Percentiles rank a stretch among this genome's conserved stretches.
Evolutionary conservation across 306 rosid species (phyloP).

Genomic region (Elaeagnus macrophylla): DNA sequence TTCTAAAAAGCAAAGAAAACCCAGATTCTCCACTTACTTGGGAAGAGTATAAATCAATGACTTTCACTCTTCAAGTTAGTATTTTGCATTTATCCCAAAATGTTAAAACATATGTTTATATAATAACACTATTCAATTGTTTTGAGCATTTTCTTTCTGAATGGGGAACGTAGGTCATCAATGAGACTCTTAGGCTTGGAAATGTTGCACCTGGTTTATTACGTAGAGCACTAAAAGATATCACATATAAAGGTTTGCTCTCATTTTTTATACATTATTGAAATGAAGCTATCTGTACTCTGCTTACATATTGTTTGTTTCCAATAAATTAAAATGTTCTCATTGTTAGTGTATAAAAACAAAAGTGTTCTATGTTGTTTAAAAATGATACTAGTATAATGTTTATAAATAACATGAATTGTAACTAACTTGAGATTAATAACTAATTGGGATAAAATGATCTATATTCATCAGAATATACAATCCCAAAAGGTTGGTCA

Average conservation of each 20-base stretch:
- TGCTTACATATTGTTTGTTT: no score
- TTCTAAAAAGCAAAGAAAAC: constrained; percentile 24
- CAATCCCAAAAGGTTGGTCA: constrained; percentile 35
- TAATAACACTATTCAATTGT: not conserved
- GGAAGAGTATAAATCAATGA: constrained; percentile 41
- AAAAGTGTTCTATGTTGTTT: no score
- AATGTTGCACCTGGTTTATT: constrained; percentile 25
- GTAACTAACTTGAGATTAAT: no score
- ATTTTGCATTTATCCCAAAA: no score
- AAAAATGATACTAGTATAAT: no score
- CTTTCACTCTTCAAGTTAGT: constrained; percentile 29
- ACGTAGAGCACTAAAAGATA: constrained; percentile 28
- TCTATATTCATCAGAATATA: constrained; percentile 23
- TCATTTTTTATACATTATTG: no score
- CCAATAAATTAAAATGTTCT: no score
- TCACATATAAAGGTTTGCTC: constrained; percentile 14
- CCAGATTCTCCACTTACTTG: constrained; percentile 22
- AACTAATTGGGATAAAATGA: not conserved
- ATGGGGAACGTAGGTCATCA: constrained; percentile 19
- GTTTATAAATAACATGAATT: no score
- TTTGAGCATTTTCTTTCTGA: not conserved
- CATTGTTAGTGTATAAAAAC: no score
- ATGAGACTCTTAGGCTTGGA: constrained; percentile 28
- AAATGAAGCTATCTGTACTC: no score
- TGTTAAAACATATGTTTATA: no score